Evolutionary conservation across 345 rosid genomes (phyloP).

Genomic region (Noccaea bulbosa): DNA sequence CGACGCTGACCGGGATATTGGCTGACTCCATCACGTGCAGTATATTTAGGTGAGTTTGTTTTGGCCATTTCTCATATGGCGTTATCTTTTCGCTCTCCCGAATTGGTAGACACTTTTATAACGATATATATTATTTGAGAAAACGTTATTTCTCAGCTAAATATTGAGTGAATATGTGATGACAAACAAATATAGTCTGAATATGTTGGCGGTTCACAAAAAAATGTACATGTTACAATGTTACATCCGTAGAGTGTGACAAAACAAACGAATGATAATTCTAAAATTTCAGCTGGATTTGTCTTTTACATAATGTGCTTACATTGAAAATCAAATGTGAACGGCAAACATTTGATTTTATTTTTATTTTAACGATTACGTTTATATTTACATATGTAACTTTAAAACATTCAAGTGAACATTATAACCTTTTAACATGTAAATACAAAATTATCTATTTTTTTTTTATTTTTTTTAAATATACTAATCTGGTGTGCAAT

Average conservation of each 20-base stretch:
- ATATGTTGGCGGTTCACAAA: neutral
- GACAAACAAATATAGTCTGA: neutral
- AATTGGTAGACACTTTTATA: constrained; percentile 27
- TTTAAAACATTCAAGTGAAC: neutral
- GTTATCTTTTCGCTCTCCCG: constrained; percentile 36
- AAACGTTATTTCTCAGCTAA: neutral
- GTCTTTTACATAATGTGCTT: neutral
- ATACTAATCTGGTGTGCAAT: constrained; percentile 2
- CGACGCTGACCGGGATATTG: constrained; percentile 41
- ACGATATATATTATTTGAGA: neutral
- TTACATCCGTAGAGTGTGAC: constrained; percentile 13
- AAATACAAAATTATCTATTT: neutral
- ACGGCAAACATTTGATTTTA: neutral
- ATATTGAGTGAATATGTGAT: neutral
- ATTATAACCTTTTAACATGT: neutral
- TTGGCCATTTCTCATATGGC: constrained; percentile 43
- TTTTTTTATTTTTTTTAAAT: neutral
- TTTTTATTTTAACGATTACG: neutral
- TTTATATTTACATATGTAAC: neutral
- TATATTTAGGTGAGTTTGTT: constrained; percentile 49
- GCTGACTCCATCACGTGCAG: constrained; percentile 50
- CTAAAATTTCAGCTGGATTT: neutral
- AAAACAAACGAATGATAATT: constrained; percentile 1
- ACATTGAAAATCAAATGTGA: neutral
- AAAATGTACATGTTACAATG: neutral